phyloP scores from a whole-genome alignment of 2,329 filamentous ascomycete genomes.

The Trichoderma endophyticum region DNA sequence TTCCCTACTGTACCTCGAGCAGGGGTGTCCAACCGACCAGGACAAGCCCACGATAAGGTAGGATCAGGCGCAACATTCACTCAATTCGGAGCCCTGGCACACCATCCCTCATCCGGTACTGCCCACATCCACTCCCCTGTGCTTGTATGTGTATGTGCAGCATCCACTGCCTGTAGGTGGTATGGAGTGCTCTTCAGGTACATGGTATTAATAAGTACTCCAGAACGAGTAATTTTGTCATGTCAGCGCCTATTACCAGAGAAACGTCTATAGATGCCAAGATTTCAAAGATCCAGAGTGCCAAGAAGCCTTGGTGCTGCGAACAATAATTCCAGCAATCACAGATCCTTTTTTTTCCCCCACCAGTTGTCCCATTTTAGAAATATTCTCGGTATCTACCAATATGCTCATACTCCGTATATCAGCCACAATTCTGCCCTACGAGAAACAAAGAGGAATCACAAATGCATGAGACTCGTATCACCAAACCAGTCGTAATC shows the following conservation, averaged over 20 bases:
- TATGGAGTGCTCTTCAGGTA: background rate
- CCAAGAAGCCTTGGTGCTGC: background rate
- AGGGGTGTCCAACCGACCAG: background rate
- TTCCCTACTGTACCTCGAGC: background rate
- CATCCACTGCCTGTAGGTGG: background rate
- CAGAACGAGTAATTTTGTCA: background rate
- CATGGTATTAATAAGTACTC: background rate
- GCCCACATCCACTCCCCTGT: background rate
- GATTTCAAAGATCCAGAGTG: background rate
- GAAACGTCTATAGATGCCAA: background rate
- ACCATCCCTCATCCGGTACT: background rate
- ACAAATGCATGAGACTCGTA: background rate
- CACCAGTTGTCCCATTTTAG: background rate
- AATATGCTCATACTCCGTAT: background rate
- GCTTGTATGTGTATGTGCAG: background rate
- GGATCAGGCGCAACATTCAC: constrained; percentile 14
- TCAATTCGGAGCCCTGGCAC: constrained; percentile 3
- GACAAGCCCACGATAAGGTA: background rate
- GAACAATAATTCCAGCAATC: background rate
- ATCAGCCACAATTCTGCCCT: background rate
- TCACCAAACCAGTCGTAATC: background rate
- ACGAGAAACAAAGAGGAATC: background rate
- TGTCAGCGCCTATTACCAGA: background rate
- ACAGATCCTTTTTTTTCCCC: background rate
- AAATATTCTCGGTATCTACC: background rate